Base-by-base conservation (phyloP, 2,329 filamentous ascomycete species). In the Fusarium coffeatum region DNA sequence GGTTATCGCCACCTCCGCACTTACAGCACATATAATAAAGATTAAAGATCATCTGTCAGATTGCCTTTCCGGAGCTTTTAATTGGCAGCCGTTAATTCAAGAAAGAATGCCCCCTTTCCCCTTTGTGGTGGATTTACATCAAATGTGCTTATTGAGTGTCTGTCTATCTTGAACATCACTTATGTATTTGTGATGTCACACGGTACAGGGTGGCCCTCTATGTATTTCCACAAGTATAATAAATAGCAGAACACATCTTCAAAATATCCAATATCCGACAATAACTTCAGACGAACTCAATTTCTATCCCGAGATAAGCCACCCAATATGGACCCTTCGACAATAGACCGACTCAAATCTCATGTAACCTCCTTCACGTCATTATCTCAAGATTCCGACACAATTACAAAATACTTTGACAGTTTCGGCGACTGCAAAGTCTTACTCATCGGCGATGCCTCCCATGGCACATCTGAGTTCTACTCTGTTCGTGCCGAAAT, bases 391-490 rank as follows among this genome's bases (percentile, higher is more conserved):
- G 63, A 64, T 15, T 11, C 37, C 23, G 43, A 42, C 18, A 47
- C 32, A 23, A 57, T 70, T 34, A 41, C 54, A 8, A 64, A 22
- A 3, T 60, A 48, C 27, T 71, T 70, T 12, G 63, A 68, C 25
- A 55, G 46, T 22, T 70, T 68, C n/a, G 58, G 63, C 2, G 50
- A 68, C 12, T 71, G 50, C 18, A 57, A 59, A 43, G 43, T 71
- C 3, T 28, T 70, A 5, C 58, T 70, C 4, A 64, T 70, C 20
- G 58, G 67, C 2, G 47, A 68, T 20, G 43, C 63, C 6, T 68
- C 67, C 9, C 67, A 70, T 37, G 63, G 47, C 2, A 68, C 67
- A 23, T 68, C 67, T 3, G 67, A 70, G 41, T 60, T 70, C 12
- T 64, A 57, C 40, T 56, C 62, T 1, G 58, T 64, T 18, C 67